Percentiles rank a stretch among this genome's conserved stretches.
These are phyloP conservation scores for Wickerhamomyces chaumierensis DNA, from an alignment of 805 yeast species.

Conservation along the genomic window DNA sequence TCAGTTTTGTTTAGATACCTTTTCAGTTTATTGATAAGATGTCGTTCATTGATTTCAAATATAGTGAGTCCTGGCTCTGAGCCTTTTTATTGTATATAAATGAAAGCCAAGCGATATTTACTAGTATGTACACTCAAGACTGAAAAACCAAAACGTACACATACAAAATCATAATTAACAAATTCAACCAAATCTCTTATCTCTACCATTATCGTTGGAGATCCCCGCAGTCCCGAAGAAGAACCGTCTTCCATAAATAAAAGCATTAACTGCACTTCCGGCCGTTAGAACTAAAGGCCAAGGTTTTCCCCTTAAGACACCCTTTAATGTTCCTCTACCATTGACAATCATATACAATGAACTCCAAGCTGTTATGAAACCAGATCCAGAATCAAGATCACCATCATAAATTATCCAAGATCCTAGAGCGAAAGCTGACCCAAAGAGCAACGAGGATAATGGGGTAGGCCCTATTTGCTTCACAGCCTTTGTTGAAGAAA, in stretches of 20 bases:
- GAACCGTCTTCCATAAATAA: slow-evolving; percentile 60
- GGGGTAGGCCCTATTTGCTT: slow-evolving; percentile 22
- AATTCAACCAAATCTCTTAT: too few relatives aligned
- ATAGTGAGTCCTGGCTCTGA: too few relatives aligned
- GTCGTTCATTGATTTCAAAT: too few relatives aligned
- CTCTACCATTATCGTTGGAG: not conserved
- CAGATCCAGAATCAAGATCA: slow-evolving; percentile 69
- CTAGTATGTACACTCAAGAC: too few relatives aligned
- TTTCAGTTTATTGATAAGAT: too few relatives aligned
- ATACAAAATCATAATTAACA: too few relatives aligned
- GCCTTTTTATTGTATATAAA: too few relatives aligned
- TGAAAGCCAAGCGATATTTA: too few relatives aligned
- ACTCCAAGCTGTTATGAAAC: slow-evolving; percentile 76
- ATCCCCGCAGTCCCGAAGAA: slow-evolving; percentile 22
- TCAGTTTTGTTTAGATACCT: too few relatives aligned
- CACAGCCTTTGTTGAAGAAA: slow-evolving; percentile 1
- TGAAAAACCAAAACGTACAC: too few relatives aligned
- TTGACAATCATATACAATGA: slow-evolving; percentile 62
- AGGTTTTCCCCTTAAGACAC: slow-evolving; percentile 42
- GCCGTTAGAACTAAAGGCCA: slow-evolving; percentile 51
- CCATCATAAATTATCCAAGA: slow-evolving; percentile 69
- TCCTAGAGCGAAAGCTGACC: slow-evolving; percentile 52
- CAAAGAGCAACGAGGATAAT: slow-evolving; percentile 39
- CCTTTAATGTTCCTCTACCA: slow-evolving; percentile 44
- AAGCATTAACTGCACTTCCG: slow-evolving; percentile 51